phyloP scores from a whole-genome alignment of 495 filamentous ascomycete genomes.

The Apodospora peruviana region DNA sequence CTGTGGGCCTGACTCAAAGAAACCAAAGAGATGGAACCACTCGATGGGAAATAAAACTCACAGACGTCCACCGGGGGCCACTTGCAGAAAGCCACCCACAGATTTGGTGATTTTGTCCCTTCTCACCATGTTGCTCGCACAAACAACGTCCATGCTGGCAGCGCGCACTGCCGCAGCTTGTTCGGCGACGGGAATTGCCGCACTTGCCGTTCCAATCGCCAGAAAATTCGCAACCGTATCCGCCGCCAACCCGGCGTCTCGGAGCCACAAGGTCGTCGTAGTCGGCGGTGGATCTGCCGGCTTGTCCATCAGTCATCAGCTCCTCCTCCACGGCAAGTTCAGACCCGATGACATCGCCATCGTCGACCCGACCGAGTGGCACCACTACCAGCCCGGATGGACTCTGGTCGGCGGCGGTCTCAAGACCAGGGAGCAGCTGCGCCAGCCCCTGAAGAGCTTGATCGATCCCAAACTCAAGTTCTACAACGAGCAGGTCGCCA shows the following conservation, averaged over 20 bases:
- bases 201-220: too few relatives aligned
- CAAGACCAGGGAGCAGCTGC: slow-evolving; percentile 50
- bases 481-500: slow-evolving; percentile 48
- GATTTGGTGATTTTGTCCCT: too few relatives aligned
- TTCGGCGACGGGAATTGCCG: too few relatives aligned
- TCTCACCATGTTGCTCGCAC: too few relatives aligned
- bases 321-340: slow-evolving; percentile 51
- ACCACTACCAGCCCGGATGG: slow-evolving; percentile 53
- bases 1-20: too few relatives aligned
- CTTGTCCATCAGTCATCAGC: slow-evolving; percentile 57
- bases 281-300: slow-evolving; percentile 61
- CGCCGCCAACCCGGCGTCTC: slow-evolving; percentile 27
- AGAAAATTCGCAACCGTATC: slow-evolving; percentile 31
- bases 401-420: slow-evolving; percentile 62
- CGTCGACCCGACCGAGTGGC: slow-evolving; percentile 57
- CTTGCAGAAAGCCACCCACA: too few relatives aligned
- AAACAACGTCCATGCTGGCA: too few relatives aligned
- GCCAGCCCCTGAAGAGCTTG: slow-evolving; percentile 44
- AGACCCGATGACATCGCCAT: slow-evolving; percentile 59
- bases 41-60: too few relatives aligned
- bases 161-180: too few relatives aligned
- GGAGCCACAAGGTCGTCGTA: slow-evolving; percentile 56
- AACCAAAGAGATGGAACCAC: too few relatives aligned
- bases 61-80: too few relatives aligned
- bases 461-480: slow-evolving; percentile 58